phyloP scores from a whole-genome alignment of 2,329 filamentous ascomycete genomes.

The Penicillium vulpinum region DNA sequence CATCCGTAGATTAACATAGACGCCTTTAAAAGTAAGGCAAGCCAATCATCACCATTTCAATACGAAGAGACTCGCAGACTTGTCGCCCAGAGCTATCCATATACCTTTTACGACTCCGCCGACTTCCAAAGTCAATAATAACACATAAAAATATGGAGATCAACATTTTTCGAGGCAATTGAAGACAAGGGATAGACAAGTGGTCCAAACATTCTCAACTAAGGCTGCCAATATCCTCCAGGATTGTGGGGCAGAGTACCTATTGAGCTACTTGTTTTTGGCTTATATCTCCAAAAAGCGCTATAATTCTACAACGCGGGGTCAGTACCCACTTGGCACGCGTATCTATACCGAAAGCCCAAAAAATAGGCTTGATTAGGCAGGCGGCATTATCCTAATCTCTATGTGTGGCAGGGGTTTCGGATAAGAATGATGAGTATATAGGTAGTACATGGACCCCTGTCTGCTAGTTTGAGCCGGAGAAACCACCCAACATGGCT shows the following conservation, averaged over 20 bases:
- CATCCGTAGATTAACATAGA: not conserved
- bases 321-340: not conserved
- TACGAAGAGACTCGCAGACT: not conserved
- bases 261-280: not conserved
- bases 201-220: not conserved
- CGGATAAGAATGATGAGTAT: not conserved
- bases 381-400: not conserved
- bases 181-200: not conserved
- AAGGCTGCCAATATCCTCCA: not conserved
- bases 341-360: not conserved
- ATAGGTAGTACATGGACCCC: not conserved
- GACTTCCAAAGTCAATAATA: not conserved
- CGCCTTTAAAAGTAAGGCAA: not conserved
- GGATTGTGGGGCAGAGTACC: not conserved
- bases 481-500: not conserved
- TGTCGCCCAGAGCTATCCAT: not conserved
- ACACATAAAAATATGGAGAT: no score
- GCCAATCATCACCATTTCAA: not conserved
- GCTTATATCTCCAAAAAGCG: not conserved
- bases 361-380: not conserved
- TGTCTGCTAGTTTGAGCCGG: not conserved
- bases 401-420: not conserved
- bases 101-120: not conserved
- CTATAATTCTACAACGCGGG: not conserved
- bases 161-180: not conserved